Percentiles rank a stretch among this genome's conserved stretches.
Conservation (phyloP, 2,329 filamentous ascomycete species). For the Fusarium subtropicale region DNA sequence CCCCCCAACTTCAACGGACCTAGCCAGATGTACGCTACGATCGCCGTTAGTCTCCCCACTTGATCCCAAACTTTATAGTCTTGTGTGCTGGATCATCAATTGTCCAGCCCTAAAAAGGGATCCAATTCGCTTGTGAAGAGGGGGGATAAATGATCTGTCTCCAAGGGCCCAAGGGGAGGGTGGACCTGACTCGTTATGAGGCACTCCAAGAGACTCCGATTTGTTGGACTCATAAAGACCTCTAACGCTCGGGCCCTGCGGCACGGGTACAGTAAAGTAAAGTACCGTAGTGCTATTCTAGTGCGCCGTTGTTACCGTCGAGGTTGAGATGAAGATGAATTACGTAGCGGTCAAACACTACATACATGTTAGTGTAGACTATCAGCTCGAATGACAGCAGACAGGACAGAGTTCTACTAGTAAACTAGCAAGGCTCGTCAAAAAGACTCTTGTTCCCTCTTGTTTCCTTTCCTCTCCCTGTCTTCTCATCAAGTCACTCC, state of each 20-base stretch:
- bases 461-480: background rate
- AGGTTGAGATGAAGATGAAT: background rate
- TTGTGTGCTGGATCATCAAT: background rate
- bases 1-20: background rate
- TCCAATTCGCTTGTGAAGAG: background rate
- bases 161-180: background rate
- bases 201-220: constrained; percentile 2
- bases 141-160: background rate
- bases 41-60: background rate
- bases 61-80: background rate
- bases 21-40: constrained; percentile 5
- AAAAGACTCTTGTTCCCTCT: background rate
- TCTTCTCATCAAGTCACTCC: background rate
- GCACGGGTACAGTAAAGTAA: background rate
- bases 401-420: background rate
- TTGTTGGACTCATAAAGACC: background rate
- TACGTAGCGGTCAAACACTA: constrained; percentile 23
- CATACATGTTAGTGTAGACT: background rate
- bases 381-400: background rate
- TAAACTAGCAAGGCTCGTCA: background rate
- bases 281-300: constrained; percentile 7
- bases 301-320: background rate
- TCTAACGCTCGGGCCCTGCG: background rate
- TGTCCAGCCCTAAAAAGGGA: background rate
- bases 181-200: constrained; percentile 1